A percentile compares a stretch with the other conserved stretches of the same genome.
These are phyloP conservation scores for Fusarium sp. DNA, from an alignment of 2,329 filamentous ascomycete species.

Conservation along the genomic window DNA sequence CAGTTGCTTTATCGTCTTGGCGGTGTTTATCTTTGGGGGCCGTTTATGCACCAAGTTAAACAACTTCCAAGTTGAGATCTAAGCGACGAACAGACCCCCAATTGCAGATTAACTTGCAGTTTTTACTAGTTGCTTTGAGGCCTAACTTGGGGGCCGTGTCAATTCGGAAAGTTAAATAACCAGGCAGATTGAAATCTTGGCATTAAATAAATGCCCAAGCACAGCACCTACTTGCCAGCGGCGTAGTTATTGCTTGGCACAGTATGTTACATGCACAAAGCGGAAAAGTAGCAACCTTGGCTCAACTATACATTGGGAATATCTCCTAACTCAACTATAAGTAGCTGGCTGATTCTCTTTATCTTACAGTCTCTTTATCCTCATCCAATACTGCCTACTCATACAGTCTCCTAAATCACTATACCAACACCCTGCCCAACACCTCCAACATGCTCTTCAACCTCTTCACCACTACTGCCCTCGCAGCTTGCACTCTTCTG, in stretches of 20 bases:
- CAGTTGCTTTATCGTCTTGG: not conserved
- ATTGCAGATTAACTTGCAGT: no score
- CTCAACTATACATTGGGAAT: not conserved
- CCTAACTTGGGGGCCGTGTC: not conserved
- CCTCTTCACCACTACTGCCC: not conserved
- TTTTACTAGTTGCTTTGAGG: not conserved
- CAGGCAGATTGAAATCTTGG: accelerated
- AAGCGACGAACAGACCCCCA: no score
- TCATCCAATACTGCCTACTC: not conserved
- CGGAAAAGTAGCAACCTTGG: no score
- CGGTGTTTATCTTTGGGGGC: not conserved
- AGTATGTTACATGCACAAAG: accelerated
- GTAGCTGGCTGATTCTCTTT: not conserved
- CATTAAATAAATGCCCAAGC: not conserved
- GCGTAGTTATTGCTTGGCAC: not conserved
- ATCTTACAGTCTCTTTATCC: not conserved
- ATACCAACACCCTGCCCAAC: not conserved
- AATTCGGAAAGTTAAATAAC: not conserved
- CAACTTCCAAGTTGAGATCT: no score
- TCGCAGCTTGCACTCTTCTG: not conserved
- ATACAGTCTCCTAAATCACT: accelerated
- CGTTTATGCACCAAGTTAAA: not conserved
- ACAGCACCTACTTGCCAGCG: not conserved
- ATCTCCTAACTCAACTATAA: not conserved
- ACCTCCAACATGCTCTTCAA: not conserved